Evolutionary conservation across 2,329 filamentous ascomycete genomes (phyloP).

Genomic region (Metarhizium rileyi): DNA sequence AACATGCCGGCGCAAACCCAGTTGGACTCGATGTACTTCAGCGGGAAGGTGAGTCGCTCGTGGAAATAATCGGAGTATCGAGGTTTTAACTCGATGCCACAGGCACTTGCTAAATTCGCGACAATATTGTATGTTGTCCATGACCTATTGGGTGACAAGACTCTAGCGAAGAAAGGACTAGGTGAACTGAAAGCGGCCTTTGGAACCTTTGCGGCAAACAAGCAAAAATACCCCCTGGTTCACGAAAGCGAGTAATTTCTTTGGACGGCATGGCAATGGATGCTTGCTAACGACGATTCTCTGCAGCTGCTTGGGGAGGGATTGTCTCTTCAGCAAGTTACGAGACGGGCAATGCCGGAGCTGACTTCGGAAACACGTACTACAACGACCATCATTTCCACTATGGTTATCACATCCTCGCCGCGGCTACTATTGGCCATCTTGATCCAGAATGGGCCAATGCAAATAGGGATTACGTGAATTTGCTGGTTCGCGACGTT

Average conservation of each 20-base stretch:
- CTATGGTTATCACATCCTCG: slow-evolving; percentile 83
- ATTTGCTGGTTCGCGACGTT: slow-evolving; percentile 71
- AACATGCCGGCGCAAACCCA: slow-evolving; percentile 65
- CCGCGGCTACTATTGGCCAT: slow-evolving; percentile 72
- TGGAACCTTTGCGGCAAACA: slow-evolving; percentile 54
- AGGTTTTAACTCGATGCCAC: slow-evolving; percentile 8
- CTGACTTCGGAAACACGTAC: slow-evolving; percentile 83
- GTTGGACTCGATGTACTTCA: slow-evolving; percentile 84
- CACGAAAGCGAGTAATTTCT: slow-evolving; percentile 46
- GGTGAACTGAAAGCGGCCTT: slow-evolving; percentile 57
- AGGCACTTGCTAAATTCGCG: slow-evolving; percentile 69
- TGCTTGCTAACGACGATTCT: slow-evolving; percentile 10
- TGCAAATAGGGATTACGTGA: slow-evolving; percentile 68
- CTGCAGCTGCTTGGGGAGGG: slow-evolving; percentile 61
- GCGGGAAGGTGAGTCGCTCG: slow-evolving; percentile 65
- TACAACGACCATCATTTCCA: slow-evolving; percentile 73
- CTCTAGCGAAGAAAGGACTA: slow-evolving; percentile 48
- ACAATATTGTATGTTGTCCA: slow-evolving; percentile 55
- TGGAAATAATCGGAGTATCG: neutral
- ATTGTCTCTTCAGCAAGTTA: slow-evolving; percentile 71
- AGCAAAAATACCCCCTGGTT: slow-evolving; percentile 55
- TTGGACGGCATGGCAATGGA: neutral
- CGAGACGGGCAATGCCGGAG: slow-evolving; percentile 53
- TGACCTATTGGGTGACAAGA: slow-evolving; percentile 50
- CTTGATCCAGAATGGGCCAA: slow-evolving; percentile 67